Evolutionary conservation across 1,284 basidiomycete species (phyloP).

Genomic region (Heterobasidion parviporum): DNA sequence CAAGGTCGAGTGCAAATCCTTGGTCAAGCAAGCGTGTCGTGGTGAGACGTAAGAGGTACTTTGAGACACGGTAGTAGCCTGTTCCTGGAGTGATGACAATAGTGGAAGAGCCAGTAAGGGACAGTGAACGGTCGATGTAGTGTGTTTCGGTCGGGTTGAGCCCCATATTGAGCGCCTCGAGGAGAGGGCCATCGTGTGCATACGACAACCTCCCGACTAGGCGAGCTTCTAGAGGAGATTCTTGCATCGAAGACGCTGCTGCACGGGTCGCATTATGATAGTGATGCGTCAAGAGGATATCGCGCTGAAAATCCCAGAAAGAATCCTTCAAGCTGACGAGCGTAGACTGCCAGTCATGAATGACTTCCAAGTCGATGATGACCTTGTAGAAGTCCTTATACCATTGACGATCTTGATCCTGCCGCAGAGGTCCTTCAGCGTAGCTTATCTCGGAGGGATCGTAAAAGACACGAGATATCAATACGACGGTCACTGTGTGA

Average conservation of each 20-base stretch:
- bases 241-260: conserved; percentile 21
- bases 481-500: conserved; percentile 90
- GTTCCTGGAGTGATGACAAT: conserved; percentile 92
- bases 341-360: conserved; percentile 82
- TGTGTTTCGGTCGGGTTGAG: conserved; percentile 93
- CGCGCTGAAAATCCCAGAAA: conserved; percentile 82
- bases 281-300: conserved; percentile 82
- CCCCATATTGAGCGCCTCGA: conserved; percentile 91
- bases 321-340: conserved; percentile 83
- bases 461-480: conserved; percentile 93
- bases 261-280: conserved; percentile 59
- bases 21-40: conserved; percentile 96
- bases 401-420: conserved; percentile 67
- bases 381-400: conserved; percentile 98
- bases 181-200: conserved; percentile 91
- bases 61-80: conserved; percentile 90
- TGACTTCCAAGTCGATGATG: conserved; percentile 86
- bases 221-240: conserved; percentile 47
- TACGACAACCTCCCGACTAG: conserved; percentile 75
- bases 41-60: conserved; percentile 84
- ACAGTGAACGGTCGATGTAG: conserved; percentile 93
- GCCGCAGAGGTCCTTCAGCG: conserved; percentile 64
- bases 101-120: conserved; percentile 83
- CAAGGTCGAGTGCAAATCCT: conserved; percentile 85
- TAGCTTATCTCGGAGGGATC: conserved; percentile 77